Conservation (phyloP, 2,329 filamentous ascomycete genomes). For the Biscogniauxia sp. region DNA sequence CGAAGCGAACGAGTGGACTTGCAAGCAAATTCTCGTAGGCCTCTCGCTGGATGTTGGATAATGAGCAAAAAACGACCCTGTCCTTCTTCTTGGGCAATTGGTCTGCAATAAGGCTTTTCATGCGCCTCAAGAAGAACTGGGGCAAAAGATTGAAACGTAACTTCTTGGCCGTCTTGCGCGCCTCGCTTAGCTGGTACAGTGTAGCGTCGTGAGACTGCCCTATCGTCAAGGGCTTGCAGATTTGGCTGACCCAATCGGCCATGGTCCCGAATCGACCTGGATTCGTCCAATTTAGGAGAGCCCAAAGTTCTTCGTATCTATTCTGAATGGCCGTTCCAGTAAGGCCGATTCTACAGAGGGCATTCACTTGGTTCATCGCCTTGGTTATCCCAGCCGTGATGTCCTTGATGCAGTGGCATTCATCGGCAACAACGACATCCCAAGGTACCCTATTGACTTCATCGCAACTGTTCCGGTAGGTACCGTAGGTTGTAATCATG, state of each 20-base stretch:
- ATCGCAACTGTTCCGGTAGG: constrained; percentile 75
- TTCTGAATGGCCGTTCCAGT: constrained; percentile 98
- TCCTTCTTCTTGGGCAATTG: constrained; percentile 95
- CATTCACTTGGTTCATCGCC: constrained; percentile 87
- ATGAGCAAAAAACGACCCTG: constrained; percentile 88
- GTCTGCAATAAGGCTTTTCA: constrained; percentile 88
- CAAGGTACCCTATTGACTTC: constrained; percentile 80
- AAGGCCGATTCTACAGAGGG: constrained; percentile 86
- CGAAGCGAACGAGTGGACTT: constrained; percentile 65
- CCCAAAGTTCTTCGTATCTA: constrained; percentile 96
- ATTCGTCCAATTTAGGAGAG: constrained; percentile 92
- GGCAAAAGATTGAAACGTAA: constrained; percentile 86
- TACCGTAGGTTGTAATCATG: constrained; percentile 91
- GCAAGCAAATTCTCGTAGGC: constrained; percentile 84
- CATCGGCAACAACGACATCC: constrained; percentile 93
- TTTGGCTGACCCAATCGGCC: constrained; percentile 73
- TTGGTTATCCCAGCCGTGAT: constrained; percentile 72
- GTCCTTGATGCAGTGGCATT: constrained; percentile 89
- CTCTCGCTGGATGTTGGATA: constrained; percentile 75
- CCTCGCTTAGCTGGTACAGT: constrained; percentile 73
- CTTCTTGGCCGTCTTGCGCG: constrained; percentile 77
- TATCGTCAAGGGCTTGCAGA: constrained; percentile 76
- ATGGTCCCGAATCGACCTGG: constrained; percentile 67
- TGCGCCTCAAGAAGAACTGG: constrained; percentile 83
- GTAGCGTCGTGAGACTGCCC: constrained; percentile 95